phyloP scores from a whole-genome alignment of 2,329 filamentous ascomycete species.

The Aspergillus oerlinghausenensis region DNA sequence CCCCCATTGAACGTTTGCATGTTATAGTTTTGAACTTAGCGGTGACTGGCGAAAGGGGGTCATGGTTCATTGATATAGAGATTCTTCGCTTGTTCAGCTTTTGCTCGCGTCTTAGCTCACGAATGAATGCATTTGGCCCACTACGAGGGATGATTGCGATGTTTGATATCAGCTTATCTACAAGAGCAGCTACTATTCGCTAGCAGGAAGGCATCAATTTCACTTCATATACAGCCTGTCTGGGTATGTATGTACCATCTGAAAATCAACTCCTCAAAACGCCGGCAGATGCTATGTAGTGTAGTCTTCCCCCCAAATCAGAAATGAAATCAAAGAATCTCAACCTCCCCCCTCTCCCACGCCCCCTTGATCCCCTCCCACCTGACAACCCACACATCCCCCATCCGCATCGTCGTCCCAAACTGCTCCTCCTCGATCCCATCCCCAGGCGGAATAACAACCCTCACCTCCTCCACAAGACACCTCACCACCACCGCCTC shows the following conservation, averaged over 20 bases:
- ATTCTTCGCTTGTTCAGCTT: neutral
- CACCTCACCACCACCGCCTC: conserved; percentile 76
- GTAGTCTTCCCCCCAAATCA: neutral
- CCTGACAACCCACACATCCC: conserved; percentile 64
- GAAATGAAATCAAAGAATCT: conserved; percentile 32
- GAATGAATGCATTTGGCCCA: neutral
- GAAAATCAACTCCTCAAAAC: conserved; percentile 1
- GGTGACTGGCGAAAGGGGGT: conserved; percentile 16
- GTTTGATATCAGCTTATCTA: neutral
- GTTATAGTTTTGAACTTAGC: conserved; percentile 18
- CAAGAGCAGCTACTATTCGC: conserved; percentile 1
- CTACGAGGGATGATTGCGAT: neutral
- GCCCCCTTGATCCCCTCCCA: conserved; percentile 67
- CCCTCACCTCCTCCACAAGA: conserved; percentile 44
- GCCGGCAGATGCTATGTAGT: neutral
- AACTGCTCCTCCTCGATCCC: conserved; percentile 24
- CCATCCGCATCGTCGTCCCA: conserved; percentile 45
- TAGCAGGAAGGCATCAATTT: neutral
- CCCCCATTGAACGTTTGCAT: neutral
- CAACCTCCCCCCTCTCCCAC: conserved; percentile 41
- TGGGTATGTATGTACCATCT: neutral
- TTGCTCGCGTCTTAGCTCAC: neutral
- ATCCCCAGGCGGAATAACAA: conserved; percentile 32
- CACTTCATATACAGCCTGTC: neutral
- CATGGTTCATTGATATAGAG: conserved; percentile 8